These are phyloP conservation scores for Salvia hispanica DNA, from an alignment of 257 asterid genomes.

Conservation along the genomic window DNA sequence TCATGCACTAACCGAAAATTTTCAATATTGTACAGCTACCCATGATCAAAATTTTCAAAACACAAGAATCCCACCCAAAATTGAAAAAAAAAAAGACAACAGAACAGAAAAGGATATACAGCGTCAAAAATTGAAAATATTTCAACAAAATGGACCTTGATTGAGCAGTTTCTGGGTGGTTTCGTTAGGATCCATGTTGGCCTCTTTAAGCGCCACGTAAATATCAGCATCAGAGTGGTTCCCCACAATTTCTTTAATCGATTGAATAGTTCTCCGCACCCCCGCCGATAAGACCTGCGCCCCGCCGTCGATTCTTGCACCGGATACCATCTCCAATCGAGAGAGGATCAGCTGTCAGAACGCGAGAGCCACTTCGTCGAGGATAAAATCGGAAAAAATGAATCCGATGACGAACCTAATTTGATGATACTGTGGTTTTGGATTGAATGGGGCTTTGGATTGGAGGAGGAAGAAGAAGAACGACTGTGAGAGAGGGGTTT, in stretches of 20 bases:
- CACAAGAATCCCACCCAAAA: slow-evolving; percentile 15
- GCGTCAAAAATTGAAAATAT: not conserved
- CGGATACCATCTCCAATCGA: slow-evolving; percentile 64
- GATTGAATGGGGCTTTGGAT: slow-evolving; percentile 33
- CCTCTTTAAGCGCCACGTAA: slow-evolving; percentile 76
- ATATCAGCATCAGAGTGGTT: slow-evolving; percentile 91
- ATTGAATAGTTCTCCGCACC: slow-evolving; percentile 72
- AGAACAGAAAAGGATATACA: not conserved
- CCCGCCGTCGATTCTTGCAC: slow-evolving; percentile 64
- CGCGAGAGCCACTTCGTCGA: slow-evolving; percentile 14
- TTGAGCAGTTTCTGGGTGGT: slow-evolving; percentile 80
- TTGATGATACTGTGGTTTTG: slow-evolving; percentile 28
- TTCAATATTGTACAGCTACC: too few relatives aligned
- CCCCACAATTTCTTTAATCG: slow-evolving; percentile 82
- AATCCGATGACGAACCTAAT: slow-evolving; percentile 27
- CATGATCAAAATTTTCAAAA: not conserved
- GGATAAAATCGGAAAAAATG: slow-evolving; percentile 2
- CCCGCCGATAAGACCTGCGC: slow-evolving; percentile 70
- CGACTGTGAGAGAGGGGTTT: slow-evolving; percentile 48
- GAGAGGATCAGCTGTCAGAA: slow-evolving; percentile 17
- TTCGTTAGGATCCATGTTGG: slow-evolving; percentile 95
- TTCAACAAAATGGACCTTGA: slow-evolving; percentile 59
- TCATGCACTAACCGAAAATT: not conserved
- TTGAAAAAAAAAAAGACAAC: not conserved
- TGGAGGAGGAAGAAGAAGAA: slow-evolving; percentile 33